phyloP scores from a whole-genome alignment of 495 filamentous ascomycete genomes.

The Penicillium salamii region DNA sequence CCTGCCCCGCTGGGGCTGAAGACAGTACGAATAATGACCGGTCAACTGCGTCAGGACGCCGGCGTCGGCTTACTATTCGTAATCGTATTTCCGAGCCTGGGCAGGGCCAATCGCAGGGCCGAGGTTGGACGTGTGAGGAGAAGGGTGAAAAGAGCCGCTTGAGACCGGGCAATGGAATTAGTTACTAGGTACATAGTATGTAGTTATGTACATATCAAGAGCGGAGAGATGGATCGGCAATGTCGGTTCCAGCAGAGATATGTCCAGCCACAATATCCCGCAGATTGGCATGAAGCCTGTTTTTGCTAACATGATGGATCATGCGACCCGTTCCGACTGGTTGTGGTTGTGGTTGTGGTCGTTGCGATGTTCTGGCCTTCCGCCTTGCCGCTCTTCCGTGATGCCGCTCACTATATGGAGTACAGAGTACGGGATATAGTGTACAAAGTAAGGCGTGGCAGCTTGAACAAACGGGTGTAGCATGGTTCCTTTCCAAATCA shows the following conservation, averaged over 20 bases:
- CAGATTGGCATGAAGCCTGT: neutral
- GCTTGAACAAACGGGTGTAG: neutral
- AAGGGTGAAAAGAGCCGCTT: neutral
- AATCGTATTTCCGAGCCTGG: neutral
- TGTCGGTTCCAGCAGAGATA: neutral
- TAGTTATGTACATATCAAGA: no score
- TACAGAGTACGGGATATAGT: neutral
- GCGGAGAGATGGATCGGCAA: neutral
- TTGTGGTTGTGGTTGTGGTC: neutral
- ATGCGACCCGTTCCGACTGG: neutral
- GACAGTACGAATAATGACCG: neutral
- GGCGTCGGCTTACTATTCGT: neutral
- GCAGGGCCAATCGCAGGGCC: neutral
- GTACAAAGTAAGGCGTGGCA: neutral
- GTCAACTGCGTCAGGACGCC: neutral
- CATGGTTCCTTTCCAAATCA: neutral
- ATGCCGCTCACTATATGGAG: neutral
- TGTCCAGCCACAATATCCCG: neutral
- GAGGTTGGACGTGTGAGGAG: neutral
- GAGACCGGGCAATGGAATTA: no score
- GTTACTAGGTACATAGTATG: no score
- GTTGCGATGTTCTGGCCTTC: neutral
- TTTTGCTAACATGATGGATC: neutral
- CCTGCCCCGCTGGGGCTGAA: constrained; percentile 1
- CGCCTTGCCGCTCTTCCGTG: constrained; percentile 1